Base-by-base conservation (phyloP, 148 eudicot species). In the Silene latifolia region DNA sequence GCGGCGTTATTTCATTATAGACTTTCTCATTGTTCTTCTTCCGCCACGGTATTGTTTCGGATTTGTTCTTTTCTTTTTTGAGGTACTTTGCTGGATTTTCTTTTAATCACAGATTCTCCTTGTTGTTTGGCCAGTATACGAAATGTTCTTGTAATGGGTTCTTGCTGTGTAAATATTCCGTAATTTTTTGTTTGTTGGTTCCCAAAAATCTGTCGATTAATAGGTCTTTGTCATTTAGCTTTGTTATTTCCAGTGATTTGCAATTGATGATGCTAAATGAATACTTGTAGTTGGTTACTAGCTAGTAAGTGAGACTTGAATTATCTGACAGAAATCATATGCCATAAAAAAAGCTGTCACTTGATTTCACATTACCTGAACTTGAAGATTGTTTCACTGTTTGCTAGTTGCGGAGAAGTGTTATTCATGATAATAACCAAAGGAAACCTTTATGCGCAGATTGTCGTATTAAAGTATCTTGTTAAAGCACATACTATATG, bases 401-500 rank as follows among this genome's bases (percentile, higher is more conserved):
- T 60, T 0, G 13, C 20, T 56, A 12, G 6, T 56, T 35, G 39
- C 39, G 39, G 39, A 35, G 39, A 35, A 35, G n/a, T 35, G 39
- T 35, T 35, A 35, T 35, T 35, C n/a, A 5, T 35, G 6, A 35
- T 35, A 35, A 35, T 35, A 0, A 35, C 4, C 39, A 35, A 35
- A 35, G 39, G 39, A 35, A 35, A 35, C 39, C 5, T 35, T 35
- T 35, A 14, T 1, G 6, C 44, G 5, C 61, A 17, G 14, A 7
- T 51, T 10, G 53, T 47, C 5, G 91, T 90, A 5, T 84, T 91
- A 86, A 89, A 85, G 77, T 95, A 88, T 80, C 96, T 95, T 71
- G 86, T 71, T 70, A 84, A 81, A 42, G 89, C 97, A 60, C 81
- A 74, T n/a, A n/a, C n/a, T n/a, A n/a, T n/a, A n/a, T n/a, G n/a